Evolutionary conservation across 2,329 filamentous ascomycete genomes (phyloP), one percentile per base, ranked within the genome.

Genomic region (Neofusicoccum cordaticola): DNA sequence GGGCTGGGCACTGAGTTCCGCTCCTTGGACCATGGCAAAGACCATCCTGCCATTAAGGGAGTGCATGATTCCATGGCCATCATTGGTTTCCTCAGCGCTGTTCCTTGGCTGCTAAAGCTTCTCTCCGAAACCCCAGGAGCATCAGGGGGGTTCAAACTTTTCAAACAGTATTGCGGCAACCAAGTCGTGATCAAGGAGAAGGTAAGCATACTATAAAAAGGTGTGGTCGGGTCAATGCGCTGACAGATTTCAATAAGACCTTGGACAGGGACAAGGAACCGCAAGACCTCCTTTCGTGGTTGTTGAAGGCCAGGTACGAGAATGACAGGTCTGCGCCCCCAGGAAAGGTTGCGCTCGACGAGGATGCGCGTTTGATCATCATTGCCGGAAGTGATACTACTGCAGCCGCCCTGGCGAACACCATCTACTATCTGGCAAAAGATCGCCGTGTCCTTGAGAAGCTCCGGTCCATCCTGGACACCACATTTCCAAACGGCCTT

Each of bases 1-100:
- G 76, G 73, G 6, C 78, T 80, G 64, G 79, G 73, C 22, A 75
- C 78, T 64, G 71, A 75, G 45, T 79, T 81, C 68, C 71, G 71
- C 31, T 78, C 79, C 71, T 68, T 78, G 22, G 67, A 69, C 15
- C 66, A 42, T 4, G 72, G 67, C 1, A 60, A 51, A 17, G 68
- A 73, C 19, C 71, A 75, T 57, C 67, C 70, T 9, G 75, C 75
- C 0, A 77, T 80, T 47, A 67, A 72, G 39, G 71, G 66, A 1
- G 68, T 80, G 2, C 78, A 78, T 60, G 68, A 70, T 0, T 72
- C 77, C 39, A 75, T 80, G 70, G 66, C 67, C 4, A 65, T 73
- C 27, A 34, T 80, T 2, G 76, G 74, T 0, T 63, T 77, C 13
- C 44, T 79, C 17, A 69, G 68, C 15, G 70, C 71, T 6, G 68